Conservation (phyloP, 805 yeast genomes). For the Hanseniaspora valbyensis region DNA sequence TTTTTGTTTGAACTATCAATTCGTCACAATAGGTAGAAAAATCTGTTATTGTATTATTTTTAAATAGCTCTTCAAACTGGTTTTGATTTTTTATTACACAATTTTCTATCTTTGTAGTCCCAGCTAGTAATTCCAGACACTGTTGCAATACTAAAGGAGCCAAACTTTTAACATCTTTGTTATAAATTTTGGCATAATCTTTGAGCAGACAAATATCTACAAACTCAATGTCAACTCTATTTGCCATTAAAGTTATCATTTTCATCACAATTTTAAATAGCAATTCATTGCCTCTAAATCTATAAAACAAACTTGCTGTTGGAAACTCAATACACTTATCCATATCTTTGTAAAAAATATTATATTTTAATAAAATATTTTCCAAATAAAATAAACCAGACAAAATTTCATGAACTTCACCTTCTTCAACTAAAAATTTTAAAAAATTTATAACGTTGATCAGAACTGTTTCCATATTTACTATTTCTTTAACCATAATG, state of each 20-base stretch:
- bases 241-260: background rate
- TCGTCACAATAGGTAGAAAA: background rate
- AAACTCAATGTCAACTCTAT: background rate
- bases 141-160: background rate
- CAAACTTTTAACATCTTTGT: background rate
- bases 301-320: constrained; percentile 1
- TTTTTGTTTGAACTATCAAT: background rate
- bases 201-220: background rate
- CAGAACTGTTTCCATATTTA: constrained; percentile 30
- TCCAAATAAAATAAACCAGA: background rate
- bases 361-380: background rate
- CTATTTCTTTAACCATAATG: constrained; percentile 35
- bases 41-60: background rate
- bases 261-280: constrained; percentile 1
- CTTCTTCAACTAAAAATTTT: constrained; percentile 17
- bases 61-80: background rate
- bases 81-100: background rate
- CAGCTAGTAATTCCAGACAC: background rate
- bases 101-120: background rate
- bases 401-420: constrained; percentile 17
- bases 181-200: background rate
- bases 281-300: background rate
- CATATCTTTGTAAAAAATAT: constrained; percentile 6
- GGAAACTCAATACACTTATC: constrained; percentile 3
- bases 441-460: constrained; percentile 26